These are phyloP conservation scores for Russula abietina DNA, from an alignment of 768 basidiomycete species.

Conservation along the genomic window DNA sequence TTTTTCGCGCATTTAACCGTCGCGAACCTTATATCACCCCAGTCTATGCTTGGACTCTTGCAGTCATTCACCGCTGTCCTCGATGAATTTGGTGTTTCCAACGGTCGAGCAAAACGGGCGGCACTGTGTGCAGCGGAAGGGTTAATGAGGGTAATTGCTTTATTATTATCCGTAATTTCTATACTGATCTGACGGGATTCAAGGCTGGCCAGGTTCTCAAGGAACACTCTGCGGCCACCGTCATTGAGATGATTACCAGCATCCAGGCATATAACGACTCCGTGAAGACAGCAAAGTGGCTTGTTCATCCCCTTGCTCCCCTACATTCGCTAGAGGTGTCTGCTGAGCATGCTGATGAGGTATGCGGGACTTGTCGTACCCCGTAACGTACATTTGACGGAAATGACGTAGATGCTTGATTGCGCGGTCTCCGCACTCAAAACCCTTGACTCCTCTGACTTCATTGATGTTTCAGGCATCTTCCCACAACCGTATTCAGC, in stretches of 20 bases:
- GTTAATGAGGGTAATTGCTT: constrained; percentile 54
- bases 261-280: constrained; percentile 69
- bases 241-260: constrained; percentile 61
- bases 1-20: constrained; percentile 87
- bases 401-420: constrained; percentile 58
- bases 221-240: constrained; percentile 50
- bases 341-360: constrained; percentile 57
- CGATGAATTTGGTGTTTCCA: constrained; percentile 84
- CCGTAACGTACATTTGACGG: not conserved
- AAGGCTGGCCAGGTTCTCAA: constrained; percentile 69
- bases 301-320: constrained; percentile 57
- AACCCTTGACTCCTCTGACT: constrained; percentile 54
- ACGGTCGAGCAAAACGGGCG: constrained; percentile 75
- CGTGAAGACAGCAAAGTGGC: constrained; percentile 48
- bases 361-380: constrained; percentile 28
- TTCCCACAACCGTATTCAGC: constrained; percentile 62
- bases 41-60: constrained; percentile 75
- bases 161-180: not conserved
- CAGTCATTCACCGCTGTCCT: constrained; percentile 81
- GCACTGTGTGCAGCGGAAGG: constrained; percentile 79
- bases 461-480: constrained; percentile 48
- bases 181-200: not conserved
- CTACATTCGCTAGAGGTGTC: constrained; percentile 42
- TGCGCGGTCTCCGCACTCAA: constrained; percentile 58
- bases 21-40: constrained; percentile 63